Base-by-base conservation (phyloP, 140 eudicot species). In the Cichorium intybus region DNA sequence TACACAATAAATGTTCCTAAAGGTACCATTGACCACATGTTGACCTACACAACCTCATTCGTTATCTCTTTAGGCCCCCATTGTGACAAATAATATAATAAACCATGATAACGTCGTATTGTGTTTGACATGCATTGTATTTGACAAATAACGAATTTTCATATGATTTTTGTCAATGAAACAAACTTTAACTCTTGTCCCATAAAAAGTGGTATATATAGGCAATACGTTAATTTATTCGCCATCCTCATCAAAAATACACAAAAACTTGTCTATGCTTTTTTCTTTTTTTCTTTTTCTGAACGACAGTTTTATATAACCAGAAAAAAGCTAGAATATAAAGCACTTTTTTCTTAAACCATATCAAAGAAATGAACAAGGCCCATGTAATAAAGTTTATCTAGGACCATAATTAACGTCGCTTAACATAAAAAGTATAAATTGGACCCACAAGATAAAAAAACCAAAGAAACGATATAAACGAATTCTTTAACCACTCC, bases 31-130 rank as follows among this genome's bases (percentile, higher is more conserved):
- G 57, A 72, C 29, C 56, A 52, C 14, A 34, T 71, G 47, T 73
- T 65, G 73, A 65, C 68, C 57, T 24, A 24, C 48, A 35, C 63
- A 63, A 66, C 69, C 74, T 35, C 69, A 46, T 50, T 34, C 51
- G 39, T 41, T 61, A 9, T 34, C 16, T 8, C 46, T 39, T 39
- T 39, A 39, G 46, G 16, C 49, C 49, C 15, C 4, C n/a, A 14
- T 43, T 43, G 20, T 43, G 12, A 2, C 47, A 0, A 16, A 14
- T 39, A 0, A 43, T 20, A 2, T 10, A 4, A 37, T 4, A 11
- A 2, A 37, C 1, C n/a, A 37, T 14, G 1, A 43, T 43, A 4
- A 14, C 1, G 14, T 14, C 5, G 18, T 43, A 14, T 43, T 39
- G 10, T 39, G 3, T 39, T 27, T 6, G 5, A 39, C 46, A 39